Base-by-base conservation (phyloP, 1,284 basidiomycete genomes). In the Cystobasidium slooffiae region DNA sequence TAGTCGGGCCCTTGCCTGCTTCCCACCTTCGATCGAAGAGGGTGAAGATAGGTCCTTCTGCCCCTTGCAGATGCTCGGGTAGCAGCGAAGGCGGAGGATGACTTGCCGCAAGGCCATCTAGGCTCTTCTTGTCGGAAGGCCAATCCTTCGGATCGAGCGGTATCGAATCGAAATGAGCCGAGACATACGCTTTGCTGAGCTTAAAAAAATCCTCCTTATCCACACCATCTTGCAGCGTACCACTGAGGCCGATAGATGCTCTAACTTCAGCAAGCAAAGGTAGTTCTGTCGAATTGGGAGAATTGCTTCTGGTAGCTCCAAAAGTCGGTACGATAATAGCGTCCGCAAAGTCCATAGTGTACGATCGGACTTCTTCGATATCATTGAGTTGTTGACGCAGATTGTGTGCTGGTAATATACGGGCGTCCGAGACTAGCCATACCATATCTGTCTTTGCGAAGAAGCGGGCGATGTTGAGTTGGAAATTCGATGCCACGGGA, bases 391-490 rank as follows among this genome's bases (percentile, higher is more conserved):
- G 66, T 5, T 61, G n/a, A 8, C 77, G 65, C 0, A 81, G 74
- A 0, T 76, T 78, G 22, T 65, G 44, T 1, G 77, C 76, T 31
- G 80, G 80, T 5, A 77, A 63, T 14, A 80, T 43, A 10, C 80
- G 75, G 0, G 80, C 78, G 53, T 81, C 80, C 3, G 77, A 78
- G 1, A 78, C 78, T 44, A 81, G 73, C 76, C 79, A 80, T 67
- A 80, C 76, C 59, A 80, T 55, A 49, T 81, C 79, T 24, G 80
- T 80, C 44, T 74, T 76, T 12, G 80, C 78, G 43, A 81, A 81
- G 77, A 81, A 81, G 18, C 80, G 75, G 41, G 79, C 80, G 44
- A 81, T 74, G 75, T 81, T 81, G 70, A 80, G 76, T 39, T 81
- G 80, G 52, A 77, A 78, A 68, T 81, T 80, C 22, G 67, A 77